Evolutionary conservation across 306 rosid species (phyloP), one percentile per base, ranked within the genome.

Genomic region (Inga leiocalycina): DNA sequence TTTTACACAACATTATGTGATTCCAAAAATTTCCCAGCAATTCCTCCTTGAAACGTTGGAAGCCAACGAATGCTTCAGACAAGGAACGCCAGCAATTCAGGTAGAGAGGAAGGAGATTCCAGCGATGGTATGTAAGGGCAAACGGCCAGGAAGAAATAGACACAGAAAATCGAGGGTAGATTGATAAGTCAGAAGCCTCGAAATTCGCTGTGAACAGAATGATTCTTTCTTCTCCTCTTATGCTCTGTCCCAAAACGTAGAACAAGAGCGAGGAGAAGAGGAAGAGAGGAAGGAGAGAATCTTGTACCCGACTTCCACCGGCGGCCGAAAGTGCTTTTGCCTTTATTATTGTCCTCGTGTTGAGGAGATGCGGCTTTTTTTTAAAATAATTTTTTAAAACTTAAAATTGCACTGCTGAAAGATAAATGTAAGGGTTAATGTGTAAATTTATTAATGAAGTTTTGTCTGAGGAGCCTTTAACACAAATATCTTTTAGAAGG

Each of bases 1-100:
- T 86, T 67, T 88, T 89, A 46, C 97, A 86, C 57, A 93, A 72
- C 98, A 95, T 93, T 82, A 0, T 82, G n/a, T 39, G 15, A 32
- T 62, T 17, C 37, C 65, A 27, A 34, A 37, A 2, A 44, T 8
- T 20, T 62, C 12, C 51, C 22, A 2, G 49, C 11, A 75, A 30
- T 10, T 39, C 27, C 9, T 41, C 19, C 44, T 22, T 12, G 45
- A 44, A 62, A 64, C 45, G 45, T 32, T 49, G 45, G 4, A 46
- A 34, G 12, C 35, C 68, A 19, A 54, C 37, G n/a, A 2, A 20
- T 22, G 80, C 24, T 37, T 19, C 70, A 6, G 52, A 17, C 44
- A 62, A 62, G 41, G 34, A 78, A 65, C 20, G 11, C 22, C 61
- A 4, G 59, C 3, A 35, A 48, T 45, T 78, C 20, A 44, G n/a